phyloP scores from a whole-genome alignment of 2,329 filamentous ascomycete genomes.

The Teratosphaeria gauchensis region DNA sequence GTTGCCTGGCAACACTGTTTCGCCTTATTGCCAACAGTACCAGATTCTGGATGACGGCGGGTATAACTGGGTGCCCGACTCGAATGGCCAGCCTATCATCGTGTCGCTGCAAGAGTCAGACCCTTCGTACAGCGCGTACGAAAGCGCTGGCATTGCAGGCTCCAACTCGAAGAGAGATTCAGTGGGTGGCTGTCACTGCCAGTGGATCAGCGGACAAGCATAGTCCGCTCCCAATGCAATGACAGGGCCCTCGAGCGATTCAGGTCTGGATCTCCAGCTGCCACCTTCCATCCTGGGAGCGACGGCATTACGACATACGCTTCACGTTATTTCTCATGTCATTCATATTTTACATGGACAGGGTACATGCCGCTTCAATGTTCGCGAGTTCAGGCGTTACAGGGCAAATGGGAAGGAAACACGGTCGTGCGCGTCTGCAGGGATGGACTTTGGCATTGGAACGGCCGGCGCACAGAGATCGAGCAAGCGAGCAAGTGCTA shows the following conservation, averaged over 20 bases:
- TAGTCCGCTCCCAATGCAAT: background rate
- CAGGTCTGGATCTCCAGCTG: background rate
- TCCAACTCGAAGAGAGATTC: conserved; percentile 4
- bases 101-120: conserved; percentile 33
- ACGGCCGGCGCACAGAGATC: background rate
- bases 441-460: background rate
- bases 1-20: conserved; percentile 31
- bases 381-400: background rate
- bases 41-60: conserved; percentile 45
- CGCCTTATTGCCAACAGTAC: conserved; percentile 58
- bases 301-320: background rate
- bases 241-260: background rate
- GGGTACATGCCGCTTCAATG: background rate
- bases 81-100: conserved; percentile 27
- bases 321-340: background rate
- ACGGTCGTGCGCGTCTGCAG: background rate
- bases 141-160: conserved; percentile 9
- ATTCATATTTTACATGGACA: background rate
- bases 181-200: conserved; percentile 26
- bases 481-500: background rate
- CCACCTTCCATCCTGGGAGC: background rate
- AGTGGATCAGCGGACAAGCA: conserved; percentile 22
- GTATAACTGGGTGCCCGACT: conserved; percentile 28
- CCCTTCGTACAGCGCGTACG: conserved; percentile 22
- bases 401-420: background rate